These are phyloP conservation scores for Prunella vulgaris DNA, from an alignment of 257 asterid species.

Conservation along the genomic window DNA sequence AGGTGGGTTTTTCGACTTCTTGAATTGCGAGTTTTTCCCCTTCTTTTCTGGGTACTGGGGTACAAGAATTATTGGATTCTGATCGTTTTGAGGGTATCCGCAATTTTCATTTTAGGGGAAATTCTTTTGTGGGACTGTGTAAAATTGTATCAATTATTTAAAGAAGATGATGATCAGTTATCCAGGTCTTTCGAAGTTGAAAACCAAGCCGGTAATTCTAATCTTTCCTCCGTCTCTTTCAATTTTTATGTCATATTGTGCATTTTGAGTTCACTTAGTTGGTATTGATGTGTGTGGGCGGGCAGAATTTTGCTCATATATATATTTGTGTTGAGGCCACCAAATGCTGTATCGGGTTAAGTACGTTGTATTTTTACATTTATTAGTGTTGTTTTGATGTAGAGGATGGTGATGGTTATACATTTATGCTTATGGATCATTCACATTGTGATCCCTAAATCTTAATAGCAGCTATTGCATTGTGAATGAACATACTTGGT, in stretches of 20 bases:
- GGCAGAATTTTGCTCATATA: background rate
- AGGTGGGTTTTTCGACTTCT: background rate
- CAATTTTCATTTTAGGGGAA: background rate
- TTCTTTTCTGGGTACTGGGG: background rate
- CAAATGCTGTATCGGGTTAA: background rate
- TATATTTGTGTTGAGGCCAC: background rate
- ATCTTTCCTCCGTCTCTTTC: background rate
- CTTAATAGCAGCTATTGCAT: background rate
- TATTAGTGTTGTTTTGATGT: background rate
- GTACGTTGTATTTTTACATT: background rate
- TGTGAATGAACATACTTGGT: background rate
- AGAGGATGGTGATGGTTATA: background rate
- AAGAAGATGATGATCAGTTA: slow-evolving; percentile 52
- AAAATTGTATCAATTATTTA: background rate
- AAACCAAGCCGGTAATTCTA: slow-evolving; percentile 47
- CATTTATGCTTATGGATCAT: background rate
- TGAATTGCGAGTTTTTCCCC: background rate
- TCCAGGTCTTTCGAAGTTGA: slow-evolving; percentile 48
- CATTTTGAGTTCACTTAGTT: slow-evolving; percentile 1
- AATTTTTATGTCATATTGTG: background rate
- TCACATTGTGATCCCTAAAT: background rate
- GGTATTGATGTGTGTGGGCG: background rate
- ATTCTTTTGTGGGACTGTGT: background rate
- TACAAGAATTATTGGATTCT: background rate
- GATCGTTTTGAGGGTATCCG: slow-evolving; percentile 3